phyloP scores from a whole-genome alignment of 1,284 basidiomycete species.

The Cutaneotrichosporon sp. region DNA sequence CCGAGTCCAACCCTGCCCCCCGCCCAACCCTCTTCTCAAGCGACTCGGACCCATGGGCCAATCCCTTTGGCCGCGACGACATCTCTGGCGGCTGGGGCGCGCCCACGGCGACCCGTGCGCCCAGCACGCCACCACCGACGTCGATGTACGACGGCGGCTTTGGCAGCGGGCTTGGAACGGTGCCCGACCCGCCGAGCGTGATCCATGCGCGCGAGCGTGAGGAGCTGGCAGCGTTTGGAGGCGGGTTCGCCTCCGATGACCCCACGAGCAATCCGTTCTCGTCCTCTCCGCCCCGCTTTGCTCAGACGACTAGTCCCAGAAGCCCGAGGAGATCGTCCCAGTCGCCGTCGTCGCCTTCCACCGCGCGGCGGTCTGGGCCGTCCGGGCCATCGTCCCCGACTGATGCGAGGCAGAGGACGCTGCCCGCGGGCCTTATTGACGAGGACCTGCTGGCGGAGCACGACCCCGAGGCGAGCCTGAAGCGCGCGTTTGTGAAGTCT shows the following conservation, averaged over 20 bases:
- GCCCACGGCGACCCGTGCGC: neutral
- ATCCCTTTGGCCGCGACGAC: constrained; percentile 41
- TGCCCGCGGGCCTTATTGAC: constrained; percentile 31
- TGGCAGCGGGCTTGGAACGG: neutral
- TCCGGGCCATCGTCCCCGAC: neutral
- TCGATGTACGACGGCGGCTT: neutral
- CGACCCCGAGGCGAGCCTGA: constrained; percentile 40
- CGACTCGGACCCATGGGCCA: constrained; percentile 44
- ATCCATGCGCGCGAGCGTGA: constrained; percentile 40
- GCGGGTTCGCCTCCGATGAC: constrained; percentile 3
- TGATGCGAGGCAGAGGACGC: constrained; percentile 4
- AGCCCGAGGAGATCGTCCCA: neutral
- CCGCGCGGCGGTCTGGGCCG: neutral
- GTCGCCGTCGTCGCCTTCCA: neutral
- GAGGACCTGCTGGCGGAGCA: constrained; percentile 41
- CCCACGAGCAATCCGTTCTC: constrained; percentile 5
- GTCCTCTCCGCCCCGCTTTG: neutral
- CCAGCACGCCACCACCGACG: neutral
- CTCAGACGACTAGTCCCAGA: neutral
- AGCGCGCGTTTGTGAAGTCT: constrained; percentile 43
- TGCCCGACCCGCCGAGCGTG: constrained; percentile 39
- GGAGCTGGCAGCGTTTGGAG: constrained; percentile 10
- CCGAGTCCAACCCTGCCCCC: constrained; percentile 30
- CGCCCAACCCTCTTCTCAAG: constrained; percentile 27
- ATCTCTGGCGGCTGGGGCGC: constrained; percentile 7